Evolutionary conservation across 2,329 filamentous ascomycete species (phyloP).

Genomic region (Phaeoacremonium minimum): DNA sequence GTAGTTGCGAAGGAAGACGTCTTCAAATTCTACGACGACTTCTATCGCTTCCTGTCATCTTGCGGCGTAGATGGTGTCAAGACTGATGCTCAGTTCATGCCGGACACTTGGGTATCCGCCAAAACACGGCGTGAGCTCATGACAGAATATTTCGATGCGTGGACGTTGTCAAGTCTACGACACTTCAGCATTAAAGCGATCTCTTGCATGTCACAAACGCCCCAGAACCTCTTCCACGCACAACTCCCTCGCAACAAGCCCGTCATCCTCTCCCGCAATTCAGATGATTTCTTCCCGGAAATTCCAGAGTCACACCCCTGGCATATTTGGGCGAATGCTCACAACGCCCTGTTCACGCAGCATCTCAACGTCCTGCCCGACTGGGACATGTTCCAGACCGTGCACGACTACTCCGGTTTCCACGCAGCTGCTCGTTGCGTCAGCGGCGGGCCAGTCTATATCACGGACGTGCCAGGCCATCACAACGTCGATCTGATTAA

Average conservation of each 20-base stretch:
- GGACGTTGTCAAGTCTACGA: conserved; percentile 72
- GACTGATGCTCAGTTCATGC: conserved; percentile 86
- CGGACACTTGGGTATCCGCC: conserved; percentile 70
- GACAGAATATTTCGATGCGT: conserved; percentile 77
- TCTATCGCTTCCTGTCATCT: conserved; percentile 74
- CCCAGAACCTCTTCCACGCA: conserved; percentile 80
- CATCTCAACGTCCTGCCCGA: conserved; percentile 86
- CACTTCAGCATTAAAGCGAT: conserved; percentile 77
- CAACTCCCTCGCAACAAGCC: conserved; percentile 76
- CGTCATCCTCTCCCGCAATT: conserved; percentile 74
- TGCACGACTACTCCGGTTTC: conserved; percentile 67
- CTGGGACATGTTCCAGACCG: conserved; percentile 68
- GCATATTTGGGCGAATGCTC: conserved; percentile 93
- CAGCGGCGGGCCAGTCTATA: conserved; percentile 88
- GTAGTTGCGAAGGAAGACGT: conserved; percentile 74
- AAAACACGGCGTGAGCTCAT: conserved; percentile 68
- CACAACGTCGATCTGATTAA: conserved; percentile 72
- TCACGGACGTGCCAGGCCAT: conserved; percentile 83
- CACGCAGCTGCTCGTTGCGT: conserved; percentile 89
- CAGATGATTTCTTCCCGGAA: conserved; percentile 87
- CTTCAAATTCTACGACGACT: conserved; percentile 77
- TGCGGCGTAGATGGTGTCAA: conserved; percentile 84
- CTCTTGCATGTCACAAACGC: conserved; percentile 91
- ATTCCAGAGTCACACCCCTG: conserved; percentile 79
- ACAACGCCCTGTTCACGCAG: conserved; percentile 78